These are phyloP conservation scores for Kwoniella europaea DNA, from an alignment of 768 basidiomycete species.

Conservation along the genomic window DNA sequence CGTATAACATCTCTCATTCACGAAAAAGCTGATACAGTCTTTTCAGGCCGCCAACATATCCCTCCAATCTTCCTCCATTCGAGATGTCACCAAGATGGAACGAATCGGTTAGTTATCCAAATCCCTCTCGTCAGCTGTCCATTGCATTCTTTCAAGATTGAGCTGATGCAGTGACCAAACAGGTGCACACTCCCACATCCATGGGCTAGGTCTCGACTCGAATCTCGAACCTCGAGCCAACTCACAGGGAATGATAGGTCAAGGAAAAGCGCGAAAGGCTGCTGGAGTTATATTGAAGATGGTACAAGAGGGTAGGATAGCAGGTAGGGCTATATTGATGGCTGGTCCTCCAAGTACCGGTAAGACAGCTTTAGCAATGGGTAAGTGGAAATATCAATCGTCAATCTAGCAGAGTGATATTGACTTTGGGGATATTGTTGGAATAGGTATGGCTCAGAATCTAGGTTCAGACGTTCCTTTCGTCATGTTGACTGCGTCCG, in stretches of 20 bases:
- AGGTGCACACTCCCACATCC: slow-evolving; percentile 76
- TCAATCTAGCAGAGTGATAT: no score
- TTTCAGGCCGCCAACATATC: slow-evolving; percentile 56
- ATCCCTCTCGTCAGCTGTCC: neutral
- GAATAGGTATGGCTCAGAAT: slow-evolving; percentile 89
- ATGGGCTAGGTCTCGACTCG: slow-evolving; percentile 90
- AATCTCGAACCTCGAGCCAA: slow-evolving; percentile 81
- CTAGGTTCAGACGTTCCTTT: slow-evolving; percentile 94
- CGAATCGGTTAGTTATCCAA: slow-evolving; percentile 53
- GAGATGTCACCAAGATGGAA: slow-evolving; percentile 59
- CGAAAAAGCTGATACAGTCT: neutral
- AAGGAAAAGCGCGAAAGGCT: slow-evolving; percentile 92
- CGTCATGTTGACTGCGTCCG: slow-evolving; percentile 95
- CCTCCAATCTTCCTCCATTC: slow-evolving; percentile 44
- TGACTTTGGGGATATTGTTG: no score
- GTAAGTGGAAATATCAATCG: slow-evolving; percentile 60
- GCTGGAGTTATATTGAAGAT: slow-evolving; percentile 97
- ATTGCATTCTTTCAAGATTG: slow-evolving; percentile 57
- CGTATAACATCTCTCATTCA: neutral
- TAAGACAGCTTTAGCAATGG: slow-evolving; percentile 97
- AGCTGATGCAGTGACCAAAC: neutral
- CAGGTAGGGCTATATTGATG: slow-evolving; percentile 93
- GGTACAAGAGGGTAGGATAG: slow-evolving; percentile 95
- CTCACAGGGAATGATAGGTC: slow-evolving; percentile 93
- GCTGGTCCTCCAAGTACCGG: slow-evolving; percentile 97